Evolutionary conservation across 2,329 filamentous ascomycete genomes (phyloP).

Genomic region (Diaporthe capsici): DNA sequence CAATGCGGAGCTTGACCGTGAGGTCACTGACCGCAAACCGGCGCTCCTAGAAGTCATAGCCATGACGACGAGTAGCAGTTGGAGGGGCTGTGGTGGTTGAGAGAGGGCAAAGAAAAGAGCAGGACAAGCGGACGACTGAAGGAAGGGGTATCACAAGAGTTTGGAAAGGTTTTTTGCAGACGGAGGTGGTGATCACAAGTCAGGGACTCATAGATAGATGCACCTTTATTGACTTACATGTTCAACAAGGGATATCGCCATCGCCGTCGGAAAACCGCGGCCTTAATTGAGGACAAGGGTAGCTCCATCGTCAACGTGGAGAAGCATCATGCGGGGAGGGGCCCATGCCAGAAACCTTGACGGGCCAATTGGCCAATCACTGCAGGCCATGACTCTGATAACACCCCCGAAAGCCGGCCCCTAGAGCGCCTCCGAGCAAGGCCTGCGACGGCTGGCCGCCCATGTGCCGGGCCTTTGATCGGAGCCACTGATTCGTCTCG

Average conservation of each 20-base stretch:
- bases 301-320: conserved; percentile 23
- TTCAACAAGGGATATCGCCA: conserved; percentile 15
- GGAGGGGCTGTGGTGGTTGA: neutral
- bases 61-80: neutral
- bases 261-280: conserved; percentile 33
- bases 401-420: conserved; percentile 26
- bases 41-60: conserved; percentile 40
- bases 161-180: neutral
- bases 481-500: conserved; percentile 30
- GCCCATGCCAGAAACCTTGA: neutral
- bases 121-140: neutral
- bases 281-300: conserved; percentile 34
- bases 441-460: conserved; percentile 3
- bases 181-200: neutral
- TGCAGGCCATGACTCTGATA: conserved; percentile 29
- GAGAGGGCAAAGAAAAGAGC: neutral
- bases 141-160: conserved; percentile 28
- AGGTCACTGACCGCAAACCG: conserved; percentile 32
- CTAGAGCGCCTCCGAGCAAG: conserved; percentile 1
- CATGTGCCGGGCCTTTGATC: conserved; percentile 30
- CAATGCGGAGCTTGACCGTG: conserved; percentile 34
- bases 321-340: conserved; percentile 36
- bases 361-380: conserved; percentile 34
- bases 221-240: conserved; percentile 25
- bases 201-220: neutral